Percentiles rank a stretch among this genome's conserved stretches.
phyloP scores from a whole-genome alignment of 108 stramenopile species.

The Fragilariopsis cylindrus region DNA sequence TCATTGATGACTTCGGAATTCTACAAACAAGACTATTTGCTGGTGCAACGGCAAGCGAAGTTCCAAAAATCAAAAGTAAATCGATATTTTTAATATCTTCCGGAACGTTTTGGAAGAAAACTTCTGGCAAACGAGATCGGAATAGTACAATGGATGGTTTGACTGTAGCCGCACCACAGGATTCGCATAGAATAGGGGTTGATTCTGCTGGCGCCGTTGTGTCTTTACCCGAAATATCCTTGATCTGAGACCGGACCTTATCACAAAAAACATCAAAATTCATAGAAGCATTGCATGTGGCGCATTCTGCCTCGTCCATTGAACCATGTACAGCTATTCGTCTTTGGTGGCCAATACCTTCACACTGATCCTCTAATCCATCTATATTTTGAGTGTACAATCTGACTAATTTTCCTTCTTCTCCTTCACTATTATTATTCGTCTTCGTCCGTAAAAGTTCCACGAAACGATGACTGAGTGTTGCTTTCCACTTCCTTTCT shows the following conservation, averaged over 20 bases:
- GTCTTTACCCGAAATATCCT: slow-evolving; percentile 74
- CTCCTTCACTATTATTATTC: slow-evolving; percentile 30
- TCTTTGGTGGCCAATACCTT: slow-evolving; percentile 57
- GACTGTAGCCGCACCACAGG: slow-evolving; percentile 58
- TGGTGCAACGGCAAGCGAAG: slow-evolving; percentile 67
- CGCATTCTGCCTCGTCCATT: slow-evolving; percentile 83
- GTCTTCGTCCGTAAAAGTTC: slow-evolving; percentile 65
- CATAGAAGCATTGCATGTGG: slow-evolving; percentile 52
- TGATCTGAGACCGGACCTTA: slow-evolving; percentile 57
- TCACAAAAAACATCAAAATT: slow-evolving; percentile 66
- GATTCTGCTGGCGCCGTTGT: slow-evolving; percentile 60
- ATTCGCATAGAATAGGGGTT: slow-evolving; percentile 62
- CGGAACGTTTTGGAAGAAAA: slow-evolving; percentile 62
- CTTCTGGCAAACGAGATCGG: slow-evolving; percentile 65
- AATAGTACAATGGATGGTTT: slow-evolving; percentile 89
- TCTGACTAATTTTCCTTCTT: slow-evolving; percentile 75
- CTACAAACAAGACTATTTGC: slow-evolving; percentile 77
- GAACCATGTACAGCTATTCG: slow-evolving; percentile 87
- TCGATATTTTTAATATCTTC: slow-evolving; percentile 65
- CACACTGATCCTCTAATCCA: slow-evolving; percentile 86
- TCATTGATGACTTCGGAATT: slow-evolving; percentile 55
- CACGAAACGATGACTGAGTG: slow-evolving; percentile 85
- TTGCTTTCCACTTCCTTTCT: slow-evolving; percentile 70
- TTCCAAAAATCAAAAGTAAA: slow-evolving; percentile 76
- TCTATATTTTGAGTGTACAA: slow-evolving; percentile 97